Base-by-base conservation (phyloP, 2,329 filamentous ascomycete species). In the Fusarium irregulare region DNA sequence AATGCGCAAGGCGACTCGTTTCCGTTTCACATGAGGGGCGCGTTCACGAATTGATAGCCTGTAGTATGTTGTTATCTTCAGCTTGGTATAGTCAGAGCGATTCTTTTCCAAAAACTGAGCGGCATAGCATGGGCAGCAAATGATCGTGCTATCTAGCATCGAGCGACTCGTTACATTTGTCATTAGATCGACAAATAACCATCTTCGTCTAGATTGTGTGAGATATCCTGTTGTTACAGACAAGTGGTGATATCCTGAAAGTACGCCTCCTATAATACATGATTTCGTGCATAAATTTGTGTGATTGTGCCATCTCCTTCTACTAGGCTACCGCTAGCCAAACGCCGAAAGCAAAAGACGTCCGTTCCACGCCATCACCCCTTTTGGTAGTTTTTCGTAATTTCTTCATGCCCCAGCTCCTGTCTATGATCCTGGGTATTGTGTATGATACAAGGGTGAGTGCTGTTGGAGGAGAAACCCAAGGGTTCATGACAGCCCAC, bases 211-310 rank as follows among this genome's bases (percentile, higher is more conserved):
- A 45, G n/a, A 37, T 40, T 49, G 42, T 13, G 65, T 7, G 23
- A 34, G 51, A 53, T 11, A 46, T 42, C 16, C 30, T 32, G 7
- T 32, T 32, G 20, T 28, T 62, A 57, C 28, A 50, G 25, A 18
- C 18, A 45, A 49, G 42, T 51, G 25, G 46, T 51, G 48, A 58
- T 70, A 48, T 53, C 56, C 49, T 42, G 28, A 50, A 23, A 60
- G 51, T 46, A 37, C 23, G 11, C 54, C 59, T 64, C 56, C 56
- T 66, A 42, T 59, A 60, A 58, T 70, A 70, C 66, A 70, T 70
- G 41, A 55, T 54, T 56, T 66, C 40, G 51, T 66, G 69, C 66
- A 63, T 51, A 49, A 30, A 30, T 34, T 34, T 45, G 11, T 40
- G 34, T 54, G 42, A 62, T 54, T 61, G 48, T 20, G 34, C 16